Evolutionary conservation across 108 stramenopile genomes (phyloP), one percentile per base, ranked within the genome.

Genomic region (Fragilariopsis cylindrus): DNA sequence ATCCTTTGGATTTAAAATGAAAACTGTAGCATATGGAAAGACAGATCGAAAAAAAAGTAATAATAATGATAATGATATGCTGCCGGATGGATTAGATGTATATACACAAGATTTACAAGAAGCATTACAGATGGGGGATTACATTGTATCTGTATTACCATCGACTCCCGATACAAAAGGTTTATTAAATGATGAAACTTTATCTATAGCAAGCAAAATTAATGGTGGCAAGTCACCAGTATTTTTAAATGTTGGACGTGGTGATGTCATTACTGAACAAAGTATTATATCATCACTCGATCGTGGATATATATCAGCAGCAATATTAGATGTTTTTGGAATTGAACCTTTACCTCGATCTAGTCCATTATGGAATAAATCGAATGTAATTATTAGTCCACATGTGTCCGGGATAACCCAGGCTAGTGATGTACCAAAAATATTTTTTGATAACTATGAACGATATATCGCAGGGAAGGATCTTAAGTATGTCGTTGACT

Each of bases 271-370:
- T 52, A 18, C 65, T 49, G 76, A 79, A 44, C 9, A n/a, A 19
- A 65, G 71, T 12, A 66, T 86, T n/a, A 0, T 83, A 15, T 12
- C 49, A n/a, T 75, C 85, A 56, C 55, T 86, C n/a, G 80, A 86
- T 19, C 15, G 70, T 3, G 48, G 65, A 19, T 72, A 78, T 48
- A 74, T 86, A 48, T 83, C 82, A 54, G 82, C 77, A 16, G 85
- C 85, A 15, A 86, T 86, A 43, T 69, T 86, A 7, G 85, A 86
- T 76, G 85, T 86, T 9, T 83, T 86, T 48, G 77, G 49, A 43
- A 50, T 16, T 54, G 85, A 86, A 75, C 85, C 85, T 40, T 54
- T 86, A 49, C 79, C 85, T 11, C 48, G 15, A 16, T 30, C 60
- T 1, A 86, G 81, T 71, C 56, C 70, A n/a, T 49, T 86, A 30